Base-by-base conservation (phyloP, 306 rosid species). In the Vicia villosa region DNA sequence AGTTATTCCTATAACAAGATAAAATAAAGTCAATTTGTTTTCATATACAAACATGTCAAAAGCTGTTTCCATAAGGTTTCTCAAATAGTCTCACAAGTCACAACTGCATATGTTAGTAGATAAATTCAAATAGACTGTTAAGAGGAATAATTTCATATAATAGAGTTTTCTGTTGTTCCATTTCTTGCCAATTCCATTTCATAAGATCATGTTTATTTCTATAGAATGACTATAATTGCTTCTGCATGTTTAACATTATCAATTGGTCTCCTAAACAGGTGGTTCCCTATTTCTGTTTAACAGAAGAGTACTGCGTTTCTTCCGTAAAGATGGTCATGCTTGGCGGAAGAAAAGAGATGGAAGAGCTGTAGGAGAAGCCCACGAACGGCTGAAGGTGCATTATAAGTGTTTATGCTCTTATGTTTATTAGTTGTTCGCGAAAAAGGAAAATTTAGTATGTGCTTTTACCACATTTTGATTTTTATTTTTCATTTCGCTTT, bases 271-370 rank as follows among this genome's bases (percentile, higher is more conserved):
- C 65, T 56, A 15, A 24, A 81, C 83, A 95, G 99, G 96, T 82
- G 99, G 99, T 51, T 89, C 96, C 55, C 79, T 95, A 81, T 95
- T 87, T 77, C 91, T 95, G 58, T 91, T 85, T 74, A 95, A 95
- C 91, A 91, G 76, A 85, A 86, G 97, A 81, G 85, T 95, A 66
- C 81, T 95, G 77, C 92, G 99, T 70, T 95, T 91, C 84, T 95
- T 95, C 75, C 97, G 99, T 17, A 89, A n/a, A 79, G 99, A 95
- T 66, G 99, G 99, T 34, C 99, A 91, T 79, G 76, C 42, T 49
- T 95, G 99, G 99, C 86, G 99, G 38, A 95, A 95, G 79, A 95
- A 95, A 90, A 95, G 72, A 78, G 96, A 95, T 68, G 97, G 97
- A 79, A 84, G 92, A 82, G 84, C 99, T 50, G 99, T 95, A 50